Evolutionary conservation across 176 grass and related monocot genomes (phyloP).

Genomic region (Puya raimondii): DNA sequence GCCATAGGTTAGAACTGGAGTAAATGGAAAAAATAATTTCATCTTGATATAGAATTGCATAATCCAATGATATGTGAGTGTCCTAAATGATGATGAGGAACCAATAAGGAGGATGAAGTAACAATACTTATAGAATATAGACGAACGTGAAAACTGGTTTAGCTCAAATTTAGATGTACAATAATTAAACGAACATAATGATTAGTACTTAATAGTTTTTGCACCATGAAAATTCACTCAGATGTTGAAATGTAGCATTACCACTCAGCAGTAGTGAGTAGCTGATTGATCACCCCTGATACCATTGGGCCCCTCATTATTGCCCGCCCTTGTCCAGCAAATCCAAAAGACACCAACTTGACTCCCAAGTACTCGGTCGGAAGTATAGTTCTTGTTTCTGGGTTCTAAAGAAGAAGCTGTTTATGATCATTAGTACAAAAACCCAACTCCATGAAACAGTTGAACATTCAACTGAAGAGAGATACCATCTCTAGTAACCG

Average conservation of each 20-base stretch:
- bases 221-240: not conserved
- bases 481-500: slow-evolving; percentile 84
- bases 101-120: no score
- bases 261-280: slow-evolving; percentile 88
- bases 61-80: no score
- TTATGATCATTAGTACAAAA: slow-evolving; percentile 72
- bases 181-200: no score
- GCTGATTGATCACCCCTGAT: slow-evolving; percentile 90
- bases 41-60: no score
- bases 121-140: no score
- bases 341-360: slow-evolving; percentile 96
- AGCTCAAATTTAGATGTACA: no score
- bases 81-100: no score
- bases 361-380: slow-evolving; percentile 81
- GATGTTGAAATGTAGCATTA: slow-evolving; percentile 23
- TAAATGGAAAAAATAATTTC: no score
- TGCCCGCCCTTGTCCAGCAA: slow-evolving; percentile 92
- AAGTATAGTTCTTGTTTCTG: slow-evolving; percentile 70
- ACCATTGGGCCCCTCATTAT: slow-evolving; percentile 99
- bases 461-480: slow-evolving; percentile 18
- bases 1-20: no score
- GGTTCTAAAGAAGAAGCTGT: slow-evolving; percentile 91
- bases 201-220: not conserved
- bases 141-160: no score
- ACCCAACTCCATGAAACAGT: slow-evolving; percentile 24